phyloP scores from a whole-genome alignment of 139 green algal genomes.

The Chlorella vulgaris region DNA sequence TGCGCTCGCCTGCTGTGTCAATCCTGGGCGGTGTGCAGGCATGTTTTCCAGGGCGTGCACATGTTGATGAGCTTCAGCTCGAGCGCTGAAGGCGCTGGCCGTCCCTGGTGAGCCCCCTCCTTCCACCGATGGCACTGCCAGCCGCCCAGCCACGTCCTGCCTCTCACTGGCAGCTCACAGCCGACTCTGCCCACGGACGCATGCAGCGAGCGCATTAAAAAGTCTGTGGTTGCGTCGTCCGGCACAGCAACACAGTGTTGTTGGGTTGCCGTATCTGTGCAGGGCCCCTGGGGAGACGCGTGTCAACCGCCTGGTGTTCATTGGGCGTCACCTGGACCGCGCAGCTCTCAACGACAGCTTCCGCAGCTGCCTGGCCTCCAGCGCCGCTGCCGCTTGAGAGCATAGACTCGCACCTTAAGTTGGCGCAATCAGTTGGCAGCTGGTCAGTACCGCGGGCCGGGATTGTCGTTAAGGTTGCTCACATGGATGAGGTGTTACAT shows the following conservation, averaged over 20 bases:
- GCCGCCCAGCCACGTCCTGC: not conserved
- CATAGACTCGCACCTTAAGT: not conserved
- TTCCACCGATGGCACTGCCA: not conserved
- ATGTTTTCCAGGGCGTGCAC: conserved; percentile 63
- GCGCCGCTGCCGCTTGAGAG: not conserved
- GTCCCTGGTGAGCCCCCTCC: not conserved
- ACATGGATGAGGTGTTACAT: too few relatives aligned
- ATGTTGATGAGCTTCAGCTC: conserved; percentile 80
- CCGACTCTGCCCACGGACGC: too few relatives aligned
- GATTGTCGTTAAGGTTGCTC: too few relatives aligned
- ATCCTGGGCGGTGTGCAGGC: too few relatives aligned
- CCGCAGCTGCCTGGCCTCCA: conserved; percentile 68
- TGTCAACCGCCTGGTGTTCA: conserved; percentile 90
- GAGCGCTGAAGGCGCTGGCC: conserved; percentile 63
- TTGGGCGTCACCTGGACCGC: conserved; percentile 84
- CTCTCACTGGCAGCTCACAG: not conserved
- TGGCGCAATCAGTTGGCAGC: too few relatives aligned
- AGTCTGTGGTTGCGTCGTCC: too few relatives aligned
- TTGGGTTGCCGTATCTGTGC: too few relatives aligned
- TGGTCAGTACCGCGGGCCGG: too few relatives aligned
- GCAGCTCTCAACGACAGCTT: conserved; percentile 83
- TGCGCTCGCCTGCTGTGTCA: too few relatives aligned
- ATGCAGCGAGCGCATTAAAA: too few relatives aligned
- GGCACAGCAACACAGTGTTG: too few relatives aligned
- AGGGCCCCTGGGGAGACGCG: conserved; percentile 62